Conservation (phyloP, 2,329 filamentous ascomycete species). For the Rhytidhysteron rufulum region DNA sequence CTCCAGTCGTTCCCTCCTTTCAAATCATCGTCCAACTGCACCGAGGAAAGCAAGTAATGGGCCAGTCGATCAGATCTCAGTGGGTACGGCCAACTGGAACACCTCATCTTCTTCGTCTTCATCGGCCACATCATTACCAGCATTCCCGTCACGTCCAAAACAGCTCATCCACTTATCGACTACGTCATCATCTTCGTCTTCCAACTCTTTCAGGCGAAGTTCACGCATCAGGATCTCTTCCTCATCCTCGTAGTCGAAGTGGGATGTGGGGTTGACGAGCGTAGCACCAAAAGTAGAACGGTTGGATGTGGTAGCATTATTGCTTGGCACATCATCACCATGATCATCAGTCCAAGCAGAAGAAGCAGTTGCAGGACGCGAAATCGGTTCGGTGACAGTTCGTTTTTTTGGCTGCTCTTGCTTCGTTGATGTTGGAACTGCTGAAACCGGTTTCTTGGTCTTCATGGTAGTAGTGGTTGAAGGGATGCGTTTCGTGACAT, state of each 20-base stretch:
- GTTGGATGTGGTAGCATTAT: no score
- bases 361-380: conserved; percentile 6
- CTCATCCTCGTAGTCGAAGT: conserved; percentile 12
- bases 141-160: conserved; percentile 7
- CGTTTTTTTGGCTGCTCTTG: conserved; percentile 11
- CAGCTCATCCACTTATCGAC: conserved; percentile 28
- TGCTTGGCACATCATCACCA: no score
- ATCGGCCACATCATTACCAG: background rate
- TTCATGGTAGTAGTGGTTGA: conserved; percentile 19
- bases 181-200: conserved; percentile 23
- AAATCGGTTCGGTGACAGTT: conserved; percentile 7
- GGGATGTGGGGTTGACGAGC: no score
- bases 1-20: background rate
- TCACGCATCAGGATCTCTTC: conserved; percentile 33
- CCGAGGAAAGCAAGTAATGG: no score
- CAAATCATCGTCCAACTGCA: no score
- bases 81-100: conserved; percentile 6
- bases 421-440: conserved; percentile 1
- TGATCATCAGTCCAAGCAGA: conserved; percentile 13
- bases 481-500: conserved; percentile 26
- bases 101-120: conserved; percentile 1
- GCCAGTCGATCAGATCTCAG: no score
- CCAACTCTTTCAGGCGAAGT: conserved; percentile 24
- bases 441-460: conserved; percentile 10
- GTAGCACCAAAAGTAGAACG: conserved; percentile 32